These are phyloP conservation scores for Mycena vitilis DNA, from an alignment of 768 basidiomycete species.

Conservation along the genomic window DNA sequence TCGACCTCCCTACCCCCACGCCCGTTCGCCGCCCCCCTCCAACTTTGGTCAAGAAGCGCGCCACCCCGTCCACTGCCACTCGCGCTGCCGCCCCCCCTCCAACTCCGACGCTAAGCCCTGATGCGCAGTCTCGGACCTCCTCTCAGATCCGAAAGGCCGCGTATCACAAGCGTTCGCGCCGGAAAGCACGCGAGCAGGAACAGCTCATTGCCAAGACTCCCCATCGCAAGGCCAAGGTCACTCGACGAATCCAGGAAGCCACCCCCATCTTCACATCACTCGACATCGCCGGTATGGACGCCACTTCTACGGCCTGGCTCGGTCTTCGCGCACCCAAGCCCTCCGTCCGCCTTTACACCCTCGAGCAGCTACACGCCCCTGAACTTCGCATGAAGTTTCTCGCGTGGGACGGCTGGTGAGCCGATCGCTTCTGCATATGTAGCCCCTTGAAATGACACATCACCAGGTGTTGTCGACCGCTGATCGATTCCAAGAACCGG, in stretches of 20 bases:
- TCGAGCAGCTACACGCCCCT: not conserved
- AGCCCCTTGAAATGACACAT: no score
- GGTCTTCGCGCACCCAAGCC: not conserved
- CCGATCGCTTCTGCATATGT: no score
- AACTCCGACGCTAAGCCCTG: no score
- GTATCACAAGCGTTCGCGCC: no score
- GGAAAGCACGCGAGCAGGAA: no score
- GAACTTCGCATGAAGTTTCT: not conserved
- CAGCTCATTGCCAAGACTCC: not conserved
- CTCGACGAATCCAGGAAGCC: not conserved
- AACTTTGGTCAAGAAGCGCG: not conserved
- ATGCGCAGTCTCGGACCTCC: no score
- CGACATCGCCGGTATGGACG: constrained; percentile 54
- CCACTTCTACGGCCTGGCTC: constrained; percentile 45
- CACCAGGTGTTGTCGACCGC: no score
- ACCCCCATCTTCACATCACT: constrained; percentile 37
- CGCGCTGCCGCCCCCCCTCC: no score
- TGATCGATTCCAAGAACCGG: constrained; percentile 1
- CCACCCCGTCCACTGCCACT: not conserved
- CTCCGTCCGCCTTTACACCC: not conserved
- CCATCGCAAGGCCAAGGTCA: constrained; percentile 22
- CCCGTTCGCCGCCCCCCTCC: not conserved
- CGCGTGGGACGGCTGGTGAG: constrained; percentile 6
- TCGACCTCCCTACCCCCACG: no score
- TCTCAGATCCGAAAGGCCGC: no score